These are phyloP conservation scores for Xylaria sp. DNA, from an alignment of 2,329 filamentous ascomycete genomes.

Conservation along the genomic window DNA sequence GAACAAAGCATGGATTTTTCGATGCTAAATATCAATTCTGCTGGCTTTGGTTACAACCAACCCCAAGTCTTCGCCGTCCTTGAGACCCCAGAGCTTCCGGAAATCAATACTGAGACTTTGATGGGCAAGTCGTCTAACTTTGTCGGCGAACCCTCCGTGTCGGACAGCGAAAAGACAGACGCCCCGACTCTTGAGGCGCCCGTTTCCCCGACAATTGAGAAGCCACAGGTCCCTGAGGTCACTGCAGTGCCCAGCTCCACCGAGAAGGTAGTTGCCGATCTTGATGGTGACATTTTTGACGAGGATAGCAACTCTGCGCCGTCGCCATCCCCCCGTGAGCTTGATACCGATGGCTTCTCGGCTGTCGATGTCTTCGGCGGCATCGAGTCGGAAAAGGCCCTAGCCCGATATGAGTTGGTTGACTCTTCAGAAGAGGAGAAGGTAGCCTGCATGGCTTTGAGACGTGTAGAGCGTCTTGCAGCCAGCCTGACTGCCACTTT, in stretches of 20 bases:
- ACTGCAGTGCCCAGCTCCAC: conserved; percentile 42
- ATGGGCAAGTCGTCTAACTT: conserved; percentile 75
- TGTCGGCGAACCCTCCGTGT: conserved; percentile 58
- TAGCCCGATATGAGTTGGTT: conserved; percentile 72
- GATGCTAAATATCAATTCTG: conserved; percentile 70
- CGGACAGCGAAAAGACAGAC: conserved; percentile 67
- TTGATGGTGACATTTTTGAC: conserved; percentile 70
- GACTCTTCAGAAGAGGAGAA: conserved; percentile 64
- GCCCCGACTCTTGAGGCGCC: conserved; percentile 56
- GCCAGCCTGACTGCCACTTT: conserved; percentile 53
- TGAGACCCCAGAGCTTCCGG: conserved; percentile 75
- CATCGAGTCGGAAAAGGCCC: conserved; percentile 71
- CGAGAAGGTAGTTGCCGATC: conserved; percentile 45
- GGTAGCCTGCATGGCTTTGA: conserved; percentile 58
- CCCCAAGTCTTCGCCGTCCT: conserved; percentile 78
- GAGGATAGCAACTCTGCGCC: conserved; percentile 55
- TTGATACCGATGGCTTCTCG: conserved; percentile 57
- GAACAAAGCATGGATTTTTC: conserved; percentile 82
- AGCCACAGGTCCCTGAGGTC: conserved; percentile 49
- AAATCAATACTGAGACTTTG: conserved; percentile 70
- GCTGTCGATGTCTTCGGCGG: conserved; percentile 61
- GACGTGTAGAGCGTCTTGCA: conserved; percentile 62
- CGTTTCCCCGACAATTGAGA: conserved; percentile 46
- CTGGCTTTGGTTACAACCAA: conserved; percentile 66
- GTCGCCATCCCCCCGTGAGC: conserved; percentile 50